phyloP scores from a whole-genome alignment of 805 yeast species.

The Ogataea degrootiae region DNA sequence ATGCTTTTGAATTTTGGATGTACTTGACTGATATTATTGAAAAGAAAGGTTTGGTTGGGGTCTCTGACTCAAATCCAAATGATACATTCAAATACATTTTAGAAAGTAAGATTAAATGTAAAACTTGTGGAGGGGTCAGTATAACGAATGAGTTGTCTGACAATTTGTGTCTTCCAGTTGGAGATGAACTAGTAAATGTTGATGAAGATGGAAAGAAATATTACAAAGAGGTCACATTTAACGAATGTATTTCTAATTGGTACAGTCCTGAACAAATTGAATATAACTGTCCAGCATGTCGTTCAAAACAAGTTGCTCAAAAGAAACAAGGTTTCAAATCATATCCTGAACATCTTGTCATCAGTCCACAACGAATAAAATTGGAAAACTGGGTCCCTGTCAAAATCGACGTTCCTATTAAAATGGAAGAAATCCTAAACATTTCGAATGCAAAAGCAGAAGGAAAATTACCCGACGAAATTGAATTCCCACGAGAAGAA shows the following conservation, averaged over 20 bases:
- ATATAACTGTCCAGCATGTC: constrained; percentile 57
- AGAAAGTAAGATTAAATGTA: constrained; percentile 59
- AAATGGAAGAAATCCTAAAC: constrained; percentile 37
- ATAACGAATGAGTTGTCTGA: constrained; percentile 55
- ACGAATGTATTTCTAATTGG: constrained; percentile 42
- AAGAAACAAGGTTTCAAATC: constrained; percentile 49
- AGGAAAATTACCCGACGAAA: constrained; percentile 39
- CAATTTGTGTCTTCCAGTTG: constrained; percentile 56
- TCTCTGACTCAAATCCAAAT: constrained; percentile 38
- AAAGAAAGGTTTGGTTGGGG: constrained; percentile 30
- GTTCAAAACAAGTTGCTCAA: constrained; percentile 30
- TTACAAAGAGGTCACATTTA: constrained; percentile 47
- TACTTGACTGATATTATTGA: constrained; percentile 65
- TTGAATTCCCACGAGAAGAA: constrained; percentile 35
- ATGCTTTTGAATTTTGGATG: constrained; percentile 84
- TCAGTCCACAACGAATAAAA: constrained; percentile 75
- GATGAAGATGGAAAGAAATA: constrained; percentile 41
- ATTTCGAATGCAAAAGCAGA: constrained; percentile 38
- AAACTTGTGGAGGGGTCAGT: constrained; percentile 56
- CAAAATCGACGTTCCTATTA: constrained; percentile 72
- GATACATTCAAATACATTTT: constrained; percentile 58
- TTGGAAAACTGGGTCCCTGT: constrained; percentile 87
- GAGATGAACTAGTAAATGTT: constrained; percentile 33
- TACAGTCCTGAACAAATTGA: constrained; percentile 53
- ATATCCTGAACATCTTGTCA: constrained; percentile 65